Percentiles rank a stretch among this genome's conserved stretches.
phyloP scores from a whole-genome alignment of 2,329 filamentous ascomycete species.

The Colletotrichum neosansevieriae region DNA sequence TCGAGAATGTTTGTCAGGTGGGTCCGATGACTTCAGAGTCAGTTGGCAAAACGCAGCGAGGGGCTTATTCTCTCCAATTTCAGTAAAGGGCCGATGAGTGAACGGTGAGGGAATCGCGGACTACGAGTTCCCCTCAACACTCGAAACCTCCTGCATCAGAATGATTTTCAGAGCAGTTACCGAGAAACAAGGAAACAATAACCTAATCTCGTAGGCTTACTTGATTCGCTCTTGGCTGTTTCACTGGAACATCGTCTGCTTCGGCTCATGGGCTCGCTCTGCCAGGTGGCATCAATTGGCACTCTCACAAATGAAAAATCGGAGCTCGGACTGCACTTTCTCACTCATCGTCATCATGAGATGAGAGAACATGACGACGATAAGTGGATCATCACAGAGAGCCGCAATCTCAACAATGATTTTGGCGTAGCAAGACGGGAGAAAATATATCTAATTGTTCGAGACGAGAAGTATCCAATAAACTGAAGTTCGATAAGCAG shows the following conservation, averaged over 20 bases:
- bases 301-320: not conserved
- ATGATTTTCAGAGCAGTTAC: not conserved
- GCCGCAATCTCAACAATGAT: not conserved
- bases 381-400: not conserved
- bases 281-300: not conserved
- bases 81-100: not conserved
- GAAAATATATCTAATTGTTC: too few species aligned
- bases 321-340: constrained; percentile 1
- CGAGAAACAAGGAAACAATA: constrained; percentile 18
- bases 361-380: too few species aligned
- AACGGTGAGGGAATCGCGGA: not conserved
- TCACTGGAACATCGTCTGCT: not conserved
- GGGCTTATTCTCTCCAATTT: not conserved
- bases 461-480: not conserved
- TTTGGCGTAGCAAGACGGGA: too few species aligned
- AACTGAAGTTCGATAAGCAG: not conserved
- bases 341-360: constrained; percentile 4
- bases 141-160: not conserved
- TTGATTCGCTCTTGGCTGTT: constrained; percentile 5
- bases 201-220: constrained; percentile 24
- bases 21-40: constrained; percentile 17
- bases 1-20: constrained; percentile 20
- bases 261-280: not conserved
- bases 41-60: not conserved
- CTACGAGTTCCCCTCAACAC: too few species aligned